Evolutionary conservation across 257 asterid genomes (phyloP).

Genomic region (Nemophila menziesii): DNA sequence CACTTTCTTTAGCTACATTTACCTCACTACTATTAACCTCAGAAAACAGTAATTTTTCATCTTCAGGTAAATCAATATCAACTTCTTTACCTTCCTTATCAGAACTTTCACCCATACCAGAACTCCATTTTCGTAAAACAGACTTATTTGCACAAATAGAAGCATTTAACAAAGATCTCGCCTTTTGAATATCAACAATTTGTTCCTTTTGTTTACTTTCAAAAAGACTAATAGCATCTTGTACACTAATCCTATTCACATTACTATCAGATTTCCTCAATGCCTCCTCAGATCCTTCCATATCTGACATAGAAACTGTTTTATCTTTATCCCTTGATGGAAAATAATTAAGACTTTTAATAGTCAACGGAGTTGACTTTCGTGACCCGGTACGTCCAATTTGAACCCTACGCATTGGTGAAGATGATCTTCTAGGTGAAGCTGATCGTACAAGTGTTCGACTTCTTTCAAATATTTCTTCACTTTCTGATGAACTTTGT

Average conservation of each 20-base stretch:
- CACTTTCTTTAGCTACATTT: constrained; percentile 26
- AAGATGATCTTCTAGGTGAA: constrained; percentile 91
- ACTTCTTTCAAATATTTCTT: constrained; percentile 62
- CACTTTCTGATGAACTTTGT: constrained; percentile 61
- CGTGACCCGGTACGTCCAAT: constrained; percentile 89
- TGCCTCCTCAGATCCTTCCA: constrained; percentile 49
- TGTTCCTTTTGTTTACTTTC: constrained; percentile 82
- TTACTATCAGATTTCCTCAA: constrained; percentile 40
- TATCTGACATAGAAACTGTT: constrained; percentile 33
- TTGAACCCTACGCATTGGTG: constrained; percentile 96
- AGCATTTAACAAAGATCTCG: constrained; percentile 33
- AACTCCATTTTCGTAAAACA: constrained; percentile 92
- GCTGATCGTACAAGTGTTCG: constrained; percentile 58
- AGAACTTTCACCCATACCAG: constrained; percentile 56
- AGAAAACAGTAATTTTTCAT: constrained; percentile 22
- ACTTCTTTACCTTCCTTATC: constrained; percentile 21
- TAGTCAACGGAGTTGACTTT: constrained; percentile 73
- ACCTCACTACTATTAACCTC: constrained; percentile 23
- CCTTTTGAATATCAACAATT: constrained; percentile 44
- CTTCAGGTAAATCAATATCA: constrained; percentile 19
- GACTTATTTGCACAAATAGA: constrained; percentile 55
- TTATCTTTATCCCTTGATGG: constrained; percentile 56
- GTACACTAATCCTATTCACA: constrained; percentile 74
- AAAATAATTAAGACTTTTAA: constrained; percentile 58
- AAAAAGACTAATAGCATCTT: constrained; percentile 83